Base-by-base conservation (phyloP, 768 basidiomycete species). In the Lentinula sp. region DNA sequence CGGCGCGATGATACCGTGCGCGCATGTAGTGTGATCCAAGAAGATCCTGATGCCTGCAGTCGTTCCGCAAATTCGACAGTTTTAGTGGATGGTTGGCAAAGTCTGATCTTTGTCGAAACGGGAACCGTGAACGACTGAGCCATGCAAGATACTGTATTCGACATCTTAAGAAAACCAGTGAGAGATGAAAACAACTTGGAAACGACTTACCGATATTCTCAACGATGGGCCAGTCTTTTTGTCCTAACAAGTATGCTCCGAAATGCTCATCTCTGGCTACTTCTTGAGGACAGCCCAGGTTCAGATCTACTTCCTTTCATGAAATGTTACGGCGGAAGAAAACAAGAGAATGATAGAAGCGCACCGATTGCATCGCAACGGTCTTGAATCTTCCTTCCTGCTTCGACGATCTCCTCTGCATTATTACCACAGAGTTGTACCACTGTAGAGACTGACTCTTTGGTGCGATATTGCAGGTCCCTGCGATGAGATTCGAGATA, bases 251-350 rank as follows among this genome's bases (percentile, higher is more conserved):
- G 68, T 91, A 93, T 16, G 85, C 88, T 2, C 90, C 91, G 66
- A 80, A 88, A 66, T 87, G 89, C 9, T 78, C 83, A 43, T 86
- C 81, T 41, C 78, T 76, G 12, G 90, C 89, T 28, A 80, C 77
- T 57, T 86, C 83, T 66, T 89, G 89, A 23, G 91, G 91, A 69
- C 91, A 93, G 15, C 91, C 91, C 10, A 92, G 79, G 70, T 93
- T 93, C 57, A 92, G 68, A 74, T 92, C 91, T 93, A 64, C 10
- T 56, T 42, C 32, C 41, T 41, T 56, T 32, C 35, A 37, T 28
- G 28, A 15, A 63, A 70, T 66, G 46, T 48, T 20, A 48, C 12
- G 20, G 20, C 12, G 46, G 20, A n/a, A 2, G 3, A 53, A 54
- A 37, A 2, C 33, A 37, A 51, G 43, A n/a, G 8, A 23, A 35